These are phyloP conservation scores for Mycena leptocephala DNA, from an alignment of 768 basidiomycete species.

Conservation along the genomic window DNA sequence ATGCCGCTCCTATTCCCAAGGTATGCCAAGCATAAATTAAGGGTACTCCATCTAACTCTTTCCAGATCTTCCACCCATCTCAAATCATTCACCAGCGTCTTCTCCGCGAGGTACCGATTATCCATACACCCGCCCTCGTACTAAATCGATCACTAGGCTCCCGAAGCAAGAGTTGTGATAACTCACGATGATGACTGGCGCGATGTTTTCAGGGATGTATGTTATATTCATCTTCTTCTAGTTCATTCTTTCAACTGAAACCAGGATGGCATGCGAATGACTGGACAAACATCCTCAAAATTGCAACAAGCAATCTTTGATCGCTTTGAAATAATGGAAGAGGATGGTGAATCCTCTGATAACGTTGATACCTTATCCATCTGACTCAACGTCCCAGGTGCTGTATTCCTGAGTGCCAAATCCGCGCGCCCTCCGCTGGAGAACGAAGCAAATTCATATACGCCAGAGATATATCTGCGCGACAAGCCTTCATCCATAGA, in stretches of 20 bases:
- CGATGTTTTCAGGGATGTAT: not conserved
- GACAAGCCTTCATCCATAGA: too few relatives aligned
- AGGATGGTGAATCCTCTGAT: not conserved
- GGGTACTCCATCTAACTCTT: too few relatives aligned
- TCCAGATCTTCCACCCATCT: not conserved
- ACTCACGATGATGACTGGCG: slow-evolving; percentile 25
- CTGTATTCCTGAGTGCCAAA: not conserved
- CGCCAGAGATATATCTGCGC: too few relatives aligned
- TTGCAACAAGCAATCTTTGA: not conserved
- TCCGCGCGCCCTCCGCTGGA: not conserved
- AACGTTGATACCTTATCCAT: not conserved
- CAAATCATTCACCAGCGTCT: too few relatives aligned
- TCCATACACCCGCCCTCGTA: not conserved
- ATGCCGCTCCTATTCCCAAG: not conserved
- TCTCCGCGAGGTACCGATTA: too few relatives aligned
- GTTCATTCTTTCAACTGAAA: not conserved
- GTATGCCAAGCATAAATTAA: not conserved
- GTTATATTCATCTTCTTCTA: not conserved
- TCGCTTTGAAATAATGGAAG: not conserved
- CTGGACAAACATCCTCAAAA: not conserved
- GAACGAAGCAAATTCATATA: too few relatives aligned
- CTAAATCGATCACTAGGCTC: not conserved
- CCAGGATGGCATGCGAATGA: not conserved
- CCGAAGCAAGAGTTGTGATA: slow-evolving; percentile 2
- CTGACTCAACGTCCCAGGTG: not conserved